Conservation (phyloP, 1,284 basidiomycete species). For the Apiotrichum mycotoxinovorans region DNA sequence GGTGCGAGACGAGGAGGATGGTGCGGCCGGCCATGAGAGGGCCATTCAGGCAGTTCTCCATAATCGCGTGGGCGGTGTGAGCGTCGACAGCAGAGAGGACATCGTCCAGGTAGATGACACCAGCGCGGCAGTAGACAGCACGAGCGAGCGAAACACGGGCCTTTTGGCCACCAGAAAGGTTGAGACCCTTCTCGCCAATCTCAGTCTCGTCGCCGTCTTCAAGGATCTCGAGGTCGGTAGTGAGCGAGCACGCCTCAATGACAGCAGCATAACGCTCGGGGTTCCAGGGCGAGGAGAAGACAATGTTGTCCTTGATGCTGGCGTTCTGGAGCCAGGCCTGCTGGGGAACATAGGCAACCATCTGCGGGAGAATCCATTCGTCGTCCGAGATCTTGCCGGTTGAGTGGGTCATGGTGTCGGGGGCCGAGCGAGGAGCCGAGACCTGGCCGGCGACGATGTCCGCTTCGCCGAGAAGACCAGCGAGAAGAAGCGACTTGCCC, state of each 20-base stretch:
- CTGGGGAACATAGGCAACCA: slow-evolving; percentile 88
- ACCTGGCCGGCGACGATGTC: slow-evolving; percentile 69
- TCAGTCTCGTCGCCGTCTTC: slow-evolving; percentile 87
- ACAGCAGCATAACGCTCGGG: slow-evolving; percentile 73
- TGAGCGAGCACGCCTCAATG: slow-evolving; percentile 70
- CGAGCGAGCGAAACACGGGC: slow-evolving; percentile 83
- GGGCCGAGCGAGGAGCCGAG: slow-evolving; percentile 74
- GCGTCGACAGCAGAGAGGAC: slow-evolving; percentile 61
- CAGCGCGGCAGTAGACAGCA: slow-evolving; percentile 88
- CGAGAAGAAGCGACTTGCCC: slow-evolving; percentile 74
- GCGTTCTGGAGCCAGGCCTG: slow-evolving; percentile 72
- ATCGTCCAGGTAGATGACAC: slow-evolving; percentile 81
- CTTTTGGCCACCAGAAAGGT: slow-evolving; percentile 91
- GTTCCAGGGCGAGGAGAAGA: slow-evolving; percentile 80
- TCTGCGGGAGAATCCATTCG: slow-evolving; percentile 70
- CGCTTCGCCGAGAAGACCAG: slow-evolving; percentile 83
- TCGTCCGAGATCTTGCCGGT: slow-evolving; percentile 48
- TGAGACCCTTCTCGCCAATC: slow-evolving; percentile 60
- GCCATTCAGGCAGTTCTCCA: slow-evolving; percentile 75
- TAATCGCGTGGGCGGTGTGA: slow-evolving; percentile 81
- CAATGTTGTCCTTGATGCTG: slow-evolving; percentile 88
- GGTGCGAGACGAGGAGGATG: slow-evolving; percentile 82
- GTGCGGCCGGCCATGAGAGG: slow-evolving; percentile 76
- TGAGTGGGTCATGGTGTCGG: slow-evolving; percentile 68
- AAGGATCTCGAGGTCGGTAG: slow-evolving; percentile 79